A percentile compares a stretch with the other conserved stretches of the same genome.
phyloP scores from a whole-genome alignment of 179 eudicot genomes.

The Camellia oleifera region DNA sequence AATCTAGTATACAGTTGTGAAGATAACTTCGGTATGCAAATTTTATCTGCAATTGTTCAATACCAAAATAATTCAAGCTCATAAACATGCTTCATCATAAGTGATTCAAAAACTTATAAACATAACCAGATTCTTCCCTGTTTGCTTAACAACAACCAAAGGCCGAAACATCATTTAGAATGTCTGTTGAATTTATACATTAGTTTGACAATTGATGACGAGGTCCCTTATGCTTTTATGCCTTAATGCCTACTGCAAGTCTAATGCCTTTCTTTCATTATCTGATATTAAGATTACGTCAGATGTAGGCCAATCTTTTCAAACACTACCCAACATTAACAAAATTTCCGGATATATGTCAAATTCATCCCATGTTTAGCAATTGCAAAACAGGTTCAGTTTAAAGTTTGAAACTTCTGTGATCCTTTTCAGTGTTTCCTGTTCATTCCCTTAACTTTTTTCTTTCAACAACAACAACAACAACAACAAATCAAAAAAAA shows the following conservation, averaged over 20 bases:
- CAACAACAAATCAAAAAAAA: not conserved
- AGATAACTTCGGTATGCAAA: not conserved
- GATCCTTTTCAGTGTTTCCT: not conserved
- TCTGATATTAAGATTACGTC: not conserved
- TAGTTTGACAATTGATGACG: conserved; percentile 1
- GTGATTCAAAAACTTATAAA: not conserved
- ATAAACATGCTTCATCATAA: not conserved
- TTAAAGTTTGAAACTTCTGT: not conserved
- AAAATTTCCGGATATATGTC: not conserved
- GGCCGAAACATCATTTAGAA: not conserved
- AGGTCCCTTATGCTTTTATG: not conserved
- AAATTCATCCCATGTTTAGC: not conserved
- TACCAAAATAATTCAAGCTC: conserved; percentile 5
- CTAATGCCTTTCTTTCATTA: not conserved
- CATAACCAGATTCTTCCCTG: not conserved
- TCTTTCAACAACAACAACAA: not conserved
- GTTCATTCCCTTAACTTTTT: not conserved
- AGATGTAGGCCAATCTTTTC: not conserved
- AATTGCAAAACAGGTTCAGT: not conserved
- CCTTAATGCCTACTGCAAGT: not conserved
- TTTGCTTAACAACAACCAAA: not conserved
- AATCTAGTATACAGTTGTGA: not conserved
- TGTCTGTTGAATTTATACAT: not conserved
- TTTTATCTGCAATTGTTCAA: not conserved
- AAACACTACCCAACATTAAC: not conserved